Base-by-base conservation (phyloP, 2,329 filamentous ascomycete genomes). In the Stemphylium beticola region DNA sequence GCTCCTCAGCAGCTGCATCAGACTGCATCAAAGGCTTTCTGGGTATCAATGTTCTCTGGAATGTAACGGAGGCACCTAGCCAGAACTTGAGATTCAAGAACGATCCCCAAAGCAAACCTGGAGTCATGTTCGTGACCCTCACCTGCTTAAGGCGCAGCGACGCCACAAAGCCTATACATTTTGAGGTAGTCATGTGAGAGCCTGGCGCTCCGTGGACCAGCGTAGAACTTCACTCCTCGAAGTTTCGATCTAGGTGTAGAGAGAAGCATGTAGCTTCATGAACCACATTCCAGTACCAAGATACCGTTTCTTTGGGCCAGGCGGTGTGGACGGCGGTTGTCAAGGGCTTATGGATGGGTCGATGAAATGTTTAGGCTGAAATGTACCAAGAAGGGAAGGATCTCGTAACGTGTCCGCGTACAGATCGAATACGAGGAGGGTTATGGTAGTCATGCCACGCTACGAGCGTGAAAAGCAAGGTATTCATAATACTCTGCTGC, bases 241-340 rank as follows among this genome's bases (percentile, higher is more conserved):
- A 62, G 56, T 4, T 60, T 79, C 14, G 76, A 81, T 48, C 74
- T 80, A 0, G 74, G 36, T 31, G 14, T 48, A n/a, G 37, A 55
- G 24, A 46, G 39, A 24, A 44, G 40, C 18, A 58, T 52, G 9
- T 32, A 79, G 50, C 85, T 87, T 55, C 83, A 87, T 57, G 83
- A 87, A 64, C 85, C 85, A 4, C 84, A 87, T 68, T 83, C 84
- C 0, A 68, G 67, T 2, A 73, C 73, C 0, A 87, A 86, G 70
- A 75, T 87, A 4, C 72, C 79, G 0, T 83, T 81, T 55, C 55
- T 61, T 3, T 68, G 65, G 29, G 83, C 82, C 0, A 76, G 83
- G 47, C 66, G 78, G 2, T 69, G 79, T 59, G 85, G 83, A 0
- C 69, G 82, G 45, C 74, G 84, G 24, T 57, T 87, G 46, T 75